phyloP scores from a whole-genome alignment of 176 grass and related monocot species.

The Hordeum marinum region DNA sequence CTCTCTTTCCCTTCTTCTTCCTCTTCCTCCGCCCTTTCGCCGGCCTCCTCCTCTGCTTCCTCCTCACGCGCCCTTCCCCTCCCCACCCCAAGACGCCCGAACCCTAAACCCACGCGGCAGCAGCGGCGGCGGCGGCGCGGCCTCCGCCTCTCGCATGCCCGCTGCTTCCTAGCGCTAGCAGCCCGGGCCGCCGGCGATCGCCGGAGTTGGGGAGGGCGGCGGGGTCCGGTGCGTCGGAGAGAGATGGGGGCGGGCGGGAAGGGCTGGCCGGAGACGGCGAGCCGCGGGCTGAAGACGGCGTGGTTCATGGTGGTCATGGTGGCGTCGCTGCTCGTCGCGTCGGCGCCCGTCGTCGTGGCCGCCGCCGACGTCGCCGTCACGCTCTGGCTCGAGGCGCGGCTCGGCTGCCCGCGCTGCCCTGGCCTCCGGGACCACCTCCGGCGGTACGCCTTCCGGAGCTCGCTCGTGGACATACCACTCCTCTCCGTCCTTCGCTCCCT shows the following conservation, averaged over 20 bases:
- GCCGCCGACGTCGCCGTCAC: constrained; percentile 60
- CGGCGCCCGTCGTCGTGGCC: constrained; percentile 73
- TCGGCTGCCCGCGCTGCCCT: constrained; percentile 45
- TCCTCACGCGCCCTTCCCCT: not conserved
- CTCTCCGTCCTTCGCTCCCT: constrained; percentile 80
- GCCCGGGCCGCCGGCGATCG: constrained; percentile 27
- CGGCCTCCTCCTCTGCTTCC: not conserved
- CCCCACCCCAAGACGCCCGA: not conserved
- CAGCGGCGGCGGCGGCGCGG: not conserved
- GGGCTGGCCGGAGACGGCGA: constrained; percentile 57
- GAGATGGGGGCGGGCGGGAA: constrained; percentile 73
- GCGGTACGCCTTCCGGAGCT: constrained; percentile 65
- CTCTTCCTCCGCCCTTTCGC: not conserved
- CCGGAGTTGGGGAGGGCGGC: not conserved
- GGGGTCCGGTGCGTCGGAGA: constrained; percentile 13
- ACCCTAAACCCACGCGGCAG: constrained; percentile 3
- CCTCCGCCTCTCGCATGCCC: constrained; percentile 17
- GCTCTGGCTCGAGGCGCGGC: constrained; percentile 52
- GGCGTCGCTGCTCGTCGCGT: constrained; percentile 71
- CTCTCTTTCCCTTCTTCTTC: not conserved
- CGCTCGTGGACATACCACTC: constrained; percentile 82
- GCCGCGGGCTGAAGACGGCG: constrained; percentile 47
- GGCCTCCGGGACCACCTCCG: constrained; percentile 43
- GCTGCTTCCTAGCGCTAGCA: constrained; percentile 2
- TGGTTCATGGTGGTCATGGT: constrained; percentile 78